Conservation (phyloP, 495 filamentous ascomycete genomes). For the Bombardia bombarda region DNA sequence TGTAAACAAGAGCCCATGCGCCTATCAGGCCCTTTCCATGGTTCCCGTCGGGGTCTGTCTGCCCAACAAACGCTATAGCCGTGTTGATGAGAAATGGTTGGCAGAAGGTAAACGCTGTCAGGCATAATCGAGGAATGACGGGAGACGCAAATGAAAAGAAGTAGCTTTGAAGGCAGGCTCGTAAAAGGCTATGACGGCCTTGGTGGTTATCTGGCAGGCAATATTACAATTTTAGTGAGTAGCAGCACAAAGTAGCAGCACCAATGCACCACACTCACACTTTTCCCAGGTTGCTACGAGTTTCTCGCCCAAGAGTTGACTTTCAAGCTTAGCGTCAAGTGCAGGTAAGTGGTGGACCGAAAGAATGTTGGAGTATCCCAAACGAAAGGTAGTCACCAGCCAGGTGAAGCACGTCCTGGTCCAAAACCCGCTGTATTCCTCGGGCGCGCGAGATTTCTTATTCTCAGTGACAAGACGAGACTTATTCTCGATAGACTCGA, state of each 20-base stretch:
- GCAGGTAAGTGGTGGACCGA: background rate
- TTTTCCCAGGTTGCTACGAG: background rate
- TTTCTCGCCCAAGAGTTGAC: background rate
- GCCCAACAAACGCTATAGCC: conserved; percentile 32
- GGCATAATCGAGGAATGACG: conserved; percentile 7
- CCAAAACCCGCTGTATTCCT: background rate
- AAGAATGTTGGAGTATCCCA: background rate
- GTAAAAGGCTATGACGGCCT: background rate
- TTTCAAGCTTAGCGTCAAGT: background rate
- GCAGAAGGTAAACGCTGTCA: conserved; percentile 43
- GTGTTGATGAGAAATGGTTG: conserved; percentile 56
- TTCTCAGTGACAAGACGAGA: background rate
- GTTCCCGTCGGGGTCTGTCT: conserved; percentile 35
- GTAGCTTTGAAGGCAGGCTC: background rate
- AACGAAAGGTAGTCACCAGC: background rate
- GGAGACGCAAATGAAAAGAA: background rate
- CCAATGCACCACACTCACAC: background rate
- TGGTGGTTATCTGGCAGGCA: background rate
- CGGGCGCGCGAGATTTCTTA: background rate
- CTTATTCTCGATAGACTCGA: background rate
- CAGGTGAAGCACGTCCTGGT: background rate
- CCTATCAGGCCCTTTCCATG: conserved; percentile 25
- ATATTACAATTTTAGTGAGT: background rate
- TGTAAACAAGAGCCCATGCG: conserved; percentile 11
- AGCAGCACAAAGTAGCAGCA: background rate